A percentile compares a stretch with the other conserved stretches of the same genome.
These are phyloP conservation scores for Symbiodinium pilosum DNA, from an alignment of 73 alveolate species.

Conservation along the genomic window DNA sequence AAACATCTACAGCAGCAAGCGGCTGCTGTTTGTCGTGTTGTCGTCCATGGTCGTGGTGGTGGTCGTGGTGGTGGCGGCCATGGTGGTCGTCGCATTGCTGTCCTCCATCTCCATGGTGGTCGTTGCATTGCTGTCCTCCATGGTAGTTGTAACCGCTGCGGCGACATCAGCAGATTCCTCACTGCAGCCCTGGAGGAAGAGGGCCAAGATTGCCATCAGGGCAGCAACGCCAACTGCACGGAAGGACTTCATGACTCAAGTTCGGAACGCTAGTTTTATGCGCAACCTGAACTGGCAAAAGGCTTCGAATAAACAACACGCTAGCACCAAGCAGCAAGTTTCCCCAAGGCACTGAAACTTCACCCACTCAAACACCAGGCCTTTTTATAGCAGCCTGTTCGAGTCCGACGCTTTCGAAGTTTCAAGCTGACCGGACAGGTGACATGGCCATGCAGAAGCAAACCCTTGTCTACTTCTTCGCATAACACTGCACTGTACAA, in stretches of 20 bases:
- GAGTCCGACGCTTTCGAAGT: too few relatives aligned
- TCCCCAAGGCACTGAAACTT: too few relatives aligned
- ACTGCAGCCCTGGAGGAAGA: not conserved
- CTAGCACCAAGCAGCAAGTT: too few relatives aligned
- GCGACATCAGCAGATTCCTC: not conserved
- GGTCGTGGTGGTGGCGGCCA: not conserved
- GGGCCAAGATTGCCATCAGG: not conserved
- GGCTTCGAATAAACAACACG: not conserved
- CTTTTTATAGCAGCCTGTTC: too few relatives aligned
- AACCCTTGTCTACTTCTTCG: not conserved
- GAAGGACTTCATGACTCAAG: not conserved
- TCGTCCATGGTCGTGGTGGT: conserved; percentile 5
- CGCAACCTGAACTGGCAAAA: not conserved
- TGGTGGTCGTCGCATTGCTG: not conserved
- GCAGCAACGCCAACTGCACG: not conserved
- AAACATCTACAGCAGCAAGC: not conserved
- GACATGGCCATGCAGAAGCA: too few relatives aligned
- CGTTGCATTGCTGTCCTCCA: not conserved
- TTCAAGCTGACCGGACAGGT: too few relatives aligned
- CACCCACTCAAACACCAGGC: too few relatives aligned
- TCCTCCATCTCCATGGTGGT: not conserved
- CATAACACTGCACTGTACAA: not conserved
- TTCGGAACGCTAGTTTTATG: not conserved
- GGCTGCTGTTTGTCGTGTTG: conserved; percentile 8
- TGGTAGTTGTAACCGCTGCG: not conserved